Base-by-base conservation (phyloP, 441 rosid genomes). In the Euphorbia celastroides region DNA sequence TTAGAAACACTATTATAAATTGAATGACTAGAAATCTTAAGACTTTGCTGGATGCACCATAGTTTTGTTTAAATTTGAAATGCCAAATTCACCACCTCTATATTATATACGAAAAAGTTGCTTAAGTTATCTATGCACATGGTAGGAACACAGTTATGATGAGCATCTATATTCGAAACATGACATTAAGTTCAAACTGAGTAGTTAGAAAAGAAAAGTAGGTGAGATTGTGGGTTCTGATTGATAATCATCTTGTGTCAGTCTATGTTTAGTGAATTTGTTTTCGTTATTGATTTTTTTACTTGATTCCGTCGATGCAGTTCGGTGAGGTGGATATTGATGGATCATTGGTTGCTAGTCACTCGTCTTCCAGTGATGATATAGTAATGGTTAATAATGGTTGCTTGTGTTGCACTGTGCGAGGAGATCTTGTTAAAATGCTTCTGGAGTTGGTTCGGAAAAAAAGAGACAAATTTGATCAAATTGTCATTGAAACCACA, bases 351-450 rank as follows among this genome's bases (percentile, higher is more conserved):
- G 98, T 92, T 57, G 94, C 98, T 81, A 85, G 86, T 70, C 92
- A 88, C 79, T 82, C 89, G 54, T 80, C 90, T 14, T 75, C 85
- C 0, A 79, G 82, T 10, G 98, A 89, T 80, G 96, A 92, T 71
- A 92, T 94, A 31, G 62, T 94, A 26, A 86, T 89, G 96, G 88
- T 94, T 76, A 94, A 92, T 74, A 92, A 94, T 70, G 98, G 93
- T 34, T 94, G 99, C 72, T 81, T 94, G 28, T 94, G 99, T 71
- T 94, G 99, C 79, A 94, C 99, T 0, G 98, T 94, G 32, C 84
- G 98, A 70, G 99, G 98, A 32, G 97, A 94, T 81, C 96, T 94
- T 69, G 98, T 94, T 62, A 89, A 97, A 81, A 87, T 94, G 99
- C 87, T 89, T 58, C 57, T 89, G 0, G 96, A 89, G 58, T 77